Percentiles rank a stretch among this genome's conserved stretches.
phyloP scores from a whole-genome alignment of 2,329 filamentous ascomycete species.

The Polychaeton citri region DNA sequence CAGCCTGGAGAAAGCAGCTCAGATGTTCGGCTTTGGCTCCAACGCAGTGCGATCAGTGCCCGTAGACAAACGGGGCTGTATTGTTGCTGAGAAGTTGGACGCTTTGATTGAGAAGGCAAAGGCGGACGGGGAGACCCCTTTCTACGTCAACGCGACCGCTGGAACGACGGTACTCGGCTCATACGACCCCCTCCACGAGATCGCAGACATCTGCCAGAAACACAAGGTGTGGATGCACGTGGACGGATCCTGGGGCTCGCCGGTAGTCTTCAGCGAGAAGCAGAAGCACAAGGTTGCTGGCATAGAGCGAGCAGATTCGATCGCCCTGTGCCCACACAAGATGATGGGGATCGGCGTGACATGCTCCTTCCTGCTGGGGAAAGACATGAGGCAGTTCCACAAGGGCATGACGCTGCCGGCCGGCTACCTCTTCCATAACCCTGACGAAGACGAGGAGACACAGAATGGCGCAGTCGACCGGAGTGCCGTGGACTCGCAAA shows the following conservation, averaged over 20 bases:
- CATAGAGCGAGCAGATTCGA: constrained; percentile 59
- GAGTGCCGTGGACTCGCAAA: constrained; percentile 7
- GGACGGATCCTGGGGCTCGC: constrained; percentile 83
- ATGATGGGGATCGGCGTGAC: constrained; percentile 89
- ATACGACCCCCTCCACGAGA: constrained; percentile 64
- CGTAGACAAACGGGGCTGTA: constrained; percentile 58
- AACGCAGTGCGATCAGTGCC: constrained; percentile 59
- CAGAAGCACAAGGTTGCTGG: constrained; percentile 55
- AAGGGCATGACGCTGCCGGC: constrained; percentile 74
- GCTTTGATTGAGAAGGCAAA: constrained; percentile 49
- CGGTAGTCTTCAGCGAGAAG: constrained; percentile 60
- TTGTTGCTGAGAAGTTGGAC: constrained; percentile 55
- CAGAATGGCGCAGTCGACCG: constrained; percentile 9
- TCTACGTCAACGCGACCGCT: constrained; percentile 92
- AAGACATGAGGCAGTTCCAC: constrained; percentile 66
- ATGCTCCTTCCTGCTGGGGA: constrained; percentile 74
- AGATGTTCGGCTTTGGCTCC: constrained; percentile 73
- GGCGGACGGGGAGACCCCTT: constrained; percentile 59
- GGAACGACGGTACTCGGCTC: constrained; percentile 88
- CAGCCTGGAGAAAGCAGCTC: constrained; percentile 86
- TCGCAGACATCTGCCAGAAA: constrained; percentile 56
- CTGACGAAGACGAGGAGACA: constrained; percentile 13
- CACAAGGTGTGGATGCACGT: constrained; percentile 83
- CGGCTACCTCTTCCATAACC: constrained; percentile 50
- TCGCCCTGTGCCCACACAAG: constrained; percentile 91